Conservation (phyloP, 1,284 basidiomycete genomes). For the Thecaphora frezii region DNA sequence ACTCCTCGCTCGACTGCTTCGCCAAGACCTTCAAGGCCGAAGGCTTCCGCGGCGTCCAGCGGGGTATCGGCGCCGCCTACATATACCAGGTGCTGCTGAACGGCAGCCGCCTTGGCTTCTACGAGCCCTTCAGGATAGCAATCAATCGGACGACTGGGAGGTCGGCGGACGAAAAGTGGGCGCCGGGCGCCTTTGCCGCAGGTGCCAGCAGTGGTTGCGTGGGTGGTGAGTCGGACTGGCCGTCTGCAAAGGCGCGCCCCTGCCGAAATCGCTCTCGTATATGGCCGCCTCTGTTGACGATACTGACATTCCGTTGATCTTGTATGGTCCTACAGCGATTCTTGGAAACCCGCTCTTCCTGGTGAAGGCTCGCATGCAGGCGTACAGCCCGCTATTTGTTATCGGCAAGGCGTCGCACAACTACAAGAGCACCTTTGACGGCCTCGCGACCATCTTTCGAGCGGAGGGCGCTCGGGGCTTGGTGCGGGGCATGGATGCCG, state of each 20-base stretch:
- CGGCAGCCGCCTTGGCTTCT: slow-evolving; percentile 91
- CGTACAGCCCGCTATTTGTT: slow-evolving; percentile 71
- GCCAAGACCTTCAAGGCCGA: slow-evolving; percentile 87
- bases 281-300: no score
- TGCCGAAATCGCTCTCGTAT: no score
- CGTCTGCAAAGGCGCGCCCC: no score
- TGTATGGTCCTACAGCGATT: slow-evolving; percentile 65
- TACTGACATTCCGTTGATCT: neutral
- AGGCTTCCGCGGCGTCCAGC: slow-evolving; percentile 84
- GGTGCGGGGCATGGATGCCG: slow-evolving; percentile 86
- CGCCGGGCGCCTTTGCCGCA: slow-evolving; percentile 66
- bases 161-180: slow-evolving; percentile 68
- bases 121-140: slow-evolving; percentile 81
- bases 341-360: slow-evolving; percentile 93
- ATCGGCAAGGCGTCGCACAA: slow-evolving; percentile 91
- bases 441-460: slow-evolving; percentile 75
- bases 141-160: slow-evolving; percentile 74
- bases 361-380: slow-evolving; percentile 96
- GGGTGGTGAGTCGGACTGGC: slow-evolving; percentile 68
- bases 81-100: slow-evolving; percentile 79
- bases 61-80: slow-evolving; percentile 79
- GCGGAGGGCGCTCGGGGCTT: slow-evolving; percentile 79
- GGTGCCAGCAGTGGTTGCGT: slow-evolving; percentile 86
- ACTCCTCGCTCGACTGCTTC: slow-evolving; percentile 81
- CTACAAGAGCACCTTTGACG: slow-evolving; percentile 81